Conservation (phyloP, 208 protist genomes). For the Naegleria lovaniensis region DNA sequence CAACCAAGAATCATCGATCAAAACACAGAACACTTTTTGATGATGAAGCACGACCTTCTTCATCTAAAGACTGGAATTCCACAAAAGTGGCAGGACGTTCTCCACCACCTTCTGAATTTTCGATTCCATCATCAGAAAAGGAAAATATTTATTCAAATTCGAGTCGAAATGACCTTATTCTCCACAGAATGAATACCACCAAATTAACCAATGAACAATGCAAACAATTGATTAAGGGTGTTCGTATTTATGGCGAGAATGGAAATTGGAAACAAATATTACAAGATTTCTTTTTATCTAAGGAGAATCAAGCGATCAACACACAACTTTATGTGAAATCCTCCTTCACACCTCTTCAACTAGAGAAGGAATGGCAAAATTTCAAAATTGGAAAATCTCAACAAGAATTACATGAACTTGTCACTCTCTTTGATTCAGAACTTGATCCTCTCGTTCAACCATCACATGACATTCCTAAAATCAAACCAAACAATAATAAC, state of each 20-base stretch:
- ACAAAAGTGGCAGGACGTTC: not conserved
- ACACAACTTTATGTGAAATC: too few species aligned
- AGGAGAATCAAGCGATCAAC: too few species aligned
- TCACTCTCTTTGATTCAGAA: not conserved
- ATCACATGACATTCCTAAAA: too few species aligned
- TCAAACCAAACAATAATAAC: too few species aligned
- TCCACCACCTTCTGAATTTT: not conserved
- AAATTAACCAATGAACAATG: not conserved
- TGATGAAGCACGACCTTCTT: not conserved
- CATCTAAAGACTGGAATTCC: not conserved
- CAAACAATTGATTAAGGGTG: not conserved
- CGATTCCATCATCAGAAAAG: not conserved
- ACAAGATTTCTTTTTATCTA: not conserved
- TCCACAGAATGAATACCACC: not conserved
- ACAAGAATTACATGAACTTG: not conserved
- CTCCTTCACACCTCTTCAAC: not conserved
- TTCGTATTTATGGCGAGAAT: not conserved
- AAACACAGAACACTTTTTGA: not conserved
- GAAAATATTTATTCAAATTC: too few species aligned
- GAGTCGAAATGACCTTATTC: not conserved
- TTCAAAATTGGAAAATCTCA: not conserved
- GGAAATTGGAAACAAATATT: not conserved
- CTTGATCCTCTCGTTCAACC: too few species aligned
- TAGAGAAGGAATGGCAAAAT: not conserved
- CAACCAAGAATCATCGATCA: not conserved